Conservation (phyloP, 495 filamentous ascomycete genomes). For the Talaromyces nanjingensis region DNA sequence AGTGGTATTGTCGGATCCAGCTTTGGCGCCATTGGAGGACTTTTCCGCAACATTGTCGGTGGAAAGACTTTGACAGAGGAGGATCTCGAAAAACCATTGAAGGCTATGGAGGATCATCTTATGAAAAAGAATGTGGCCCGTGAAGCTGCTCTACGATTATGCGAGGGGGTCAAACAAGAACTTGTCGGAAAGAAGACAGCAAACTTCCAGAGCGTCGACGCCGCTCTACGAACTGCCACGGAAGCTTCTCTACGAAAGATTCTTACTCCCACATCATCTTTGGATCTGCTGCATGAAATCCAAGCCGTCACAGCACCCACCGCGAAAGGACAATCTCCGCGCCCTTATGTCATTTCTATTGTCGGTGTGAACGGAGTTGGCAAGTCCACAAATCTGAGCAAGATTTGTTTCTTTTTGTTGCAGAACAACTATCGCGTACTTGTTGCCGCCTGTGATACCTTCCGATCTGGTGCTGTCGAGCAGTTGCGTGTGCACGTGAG, state of each 20-base stretch:
- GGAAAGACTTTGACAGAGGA: conserved; percentile 83
- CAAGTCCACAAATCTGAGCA: conserved; percentile 93
- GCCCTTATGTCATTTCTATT: conserved; percentile 94
- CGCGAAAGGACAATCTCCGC: conserved; percentile 41
- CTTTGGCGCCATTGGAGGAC: conserved; percentile 69
- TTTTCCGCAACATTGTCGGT: conserved; percentile 91
- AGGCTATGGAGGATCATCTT: conserved; percentile 92
- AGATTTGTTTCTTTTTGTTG: conserved; percentile 93
- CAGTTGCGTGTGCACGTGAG: conserved; percentile 90
- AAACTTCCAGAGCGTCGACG: conserved; percentile 86
- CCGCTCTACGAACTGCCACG: conserved; percentile 75
- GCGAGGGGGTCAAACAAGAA: conserved; percentile 83
- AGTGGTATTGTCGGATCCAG: conserved; percentile 69
- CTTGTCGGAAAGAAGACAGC: conserved; percentile 86
- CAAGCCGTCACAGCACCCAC: conserved; percentile 63
- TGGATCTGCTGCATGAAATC: conserved; percentile 92
- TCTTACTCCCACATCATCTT: conserved; percentile 86
- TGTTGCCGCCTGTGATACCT: conserved; percentile 93
- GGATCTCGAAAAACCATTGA: conserved; percentile 85
- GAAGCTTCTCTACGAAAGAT: conserved; percentile 88
- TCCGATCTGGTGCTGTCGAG: conserved; percentile 95
- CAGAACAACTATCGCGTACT: conserved; percentile 96
- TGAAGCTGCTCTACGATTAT: conserved; percentile 86
- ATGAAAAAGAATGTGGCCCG: conserved; percentile 93
- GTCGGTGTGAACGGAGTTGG: conserved; percentile 98